Conservation (phyloP, 2,329 filamentous ascomycete species). For the Xylaria sp. region DNA sequence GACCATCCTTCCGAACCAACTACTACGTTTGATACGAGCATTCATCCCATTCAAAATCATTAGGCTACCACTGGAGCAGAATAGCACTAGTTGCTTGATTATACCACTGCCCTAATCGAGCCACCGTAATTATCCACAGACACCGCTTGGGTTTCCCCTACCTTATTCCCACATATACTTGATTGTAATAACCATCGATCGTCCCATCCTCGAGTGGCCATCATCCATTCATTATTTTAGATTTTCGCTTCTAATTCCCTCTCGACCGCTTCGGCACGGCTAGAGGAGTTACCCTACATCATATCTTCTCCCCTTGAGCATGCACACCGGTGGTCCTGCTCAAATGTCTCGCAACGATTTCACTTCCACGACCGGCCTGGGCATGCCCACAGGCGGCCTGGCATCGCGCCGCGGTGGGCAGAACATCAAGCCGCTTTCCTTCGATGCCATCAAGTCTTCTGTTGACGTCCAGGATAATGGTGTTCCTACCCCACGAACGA, state of each 20-base stretch:
- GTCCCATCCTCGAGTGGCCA: conserved; percentile 44
- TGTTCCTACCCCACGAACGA: conserved; percentile 87
- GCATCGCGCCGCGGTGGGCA: conserved; percentile 85
- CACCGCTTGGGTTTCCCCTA: conserved; percentile 34
- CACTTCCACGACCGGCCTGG: conserved; percentile 75
- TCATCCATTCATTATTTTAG: conserved; percentile 50
- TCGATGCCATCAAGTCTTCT: conserved; percentile 76
- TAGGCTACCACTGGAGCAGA: conserved; percentile 37
- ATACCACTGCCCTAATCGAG: conserved; percentile 37
- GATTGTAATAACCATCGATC: conserved; percentile 51
- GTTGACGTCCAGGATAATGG: conserved; percentile 74
- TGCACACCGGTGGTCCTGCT: conserved; percentile 99
- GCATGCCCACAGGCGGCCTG: conserved; percentile 81
- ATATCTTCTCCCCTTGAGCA: conserved; percentile 54
- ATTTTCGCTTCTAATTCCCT: conserved; percentile 46
- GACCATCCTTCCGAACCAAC: conserved; percentile 46
- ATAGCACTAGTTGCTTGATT: conserved; percentile 43
- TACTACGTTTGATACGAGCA: conserved; percentile 50
- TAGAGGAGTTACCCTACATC: conserved; percentile 40
- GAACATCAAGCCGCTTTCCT: conserved; percentile 90
- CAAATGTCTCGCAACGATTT: conserved; percentile 96
- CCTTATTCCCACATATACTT: conserved; percentile 44
- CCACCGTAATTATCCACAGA: conserved; percentile 45
- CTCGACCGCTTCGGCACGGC: conserved; percentile 39
- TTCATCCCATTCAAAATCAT: conserved; percentile 41